A percentile compares a stretch with the other conserved stretches of the same genome.
These are phyloP conservation scores for Pseudomonodictys pantanalensis DNA, from an alignment of 495 filamentous ascomycete genomes.

Conservation along the genomic window DNA sequence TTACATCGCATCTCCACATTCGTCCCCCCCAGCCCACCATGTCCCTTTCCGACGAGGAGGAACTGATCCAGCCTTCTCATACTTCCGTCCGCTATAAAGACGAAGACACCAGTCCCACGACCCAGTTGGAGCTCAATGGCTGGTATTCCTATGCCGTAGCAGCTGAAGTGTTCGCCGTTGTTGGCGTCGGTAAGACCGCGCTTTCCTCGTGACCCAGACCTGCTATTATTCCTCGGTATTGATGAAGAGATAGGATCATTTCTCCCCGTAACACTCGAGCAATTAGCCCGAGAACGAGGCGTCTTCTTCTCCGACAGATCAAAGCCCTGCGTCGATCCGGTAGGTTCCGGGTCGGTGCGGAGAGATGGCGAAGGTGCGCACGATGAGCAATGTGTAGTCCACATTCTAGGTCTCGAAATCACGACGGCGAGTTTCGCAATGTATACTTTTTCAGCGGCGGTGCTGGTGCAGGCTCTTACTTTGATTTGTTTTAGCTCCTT, in stretches of 20 bases:
- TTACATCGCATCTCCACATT: too few relatives aligned
- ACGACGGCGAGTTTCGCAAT: constrained; percentile 56
- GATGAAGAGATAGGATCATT: constrained; percentile 28
- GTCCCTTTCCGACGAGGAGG: constrained; percentile 18
- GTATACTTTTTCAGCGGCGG: constrained; percentile 55
- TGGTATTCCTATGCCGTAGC: constrained; percentile 28
- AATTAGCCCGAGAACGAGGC: constrained; percentile 83
- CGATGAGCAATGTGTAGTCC: constrained; percentile 48
- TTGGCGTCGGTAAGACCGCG: constrained; percentile 18
- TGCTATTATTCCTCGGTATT: neutral
- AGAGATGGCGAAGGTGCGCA: neutral
- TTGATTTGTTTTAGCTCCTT: constrained; percentile 53
- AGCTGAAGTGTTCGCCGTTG: constrained; percentile 29
- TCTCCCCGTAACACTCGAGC: constrained; percentile 86
- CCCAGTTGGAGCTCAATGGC: constrained; percentile 14
- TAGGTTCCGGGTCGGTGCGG: neutral
- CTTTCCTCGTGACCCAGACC: neutral
- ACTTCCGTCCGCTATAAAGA: constrained; percentile 9
- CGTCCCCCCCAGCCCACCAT: too few relatives aligned
- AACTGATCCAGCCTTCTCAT: neutral
- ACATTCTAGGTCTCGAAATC: constrained; percentile 46
- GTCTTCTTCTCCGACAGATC: constrained; percentile 72
- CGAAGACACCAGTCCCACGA: constrained; percentile 21
- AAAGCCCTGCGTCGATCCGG: constrained; percentile 56
- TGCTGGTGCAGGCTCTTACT: constrained; percentile 53